Base-by-base conservation (phyloP, 1,284 basidiomycete species). In the Fistulinella staudtii region DNA sequence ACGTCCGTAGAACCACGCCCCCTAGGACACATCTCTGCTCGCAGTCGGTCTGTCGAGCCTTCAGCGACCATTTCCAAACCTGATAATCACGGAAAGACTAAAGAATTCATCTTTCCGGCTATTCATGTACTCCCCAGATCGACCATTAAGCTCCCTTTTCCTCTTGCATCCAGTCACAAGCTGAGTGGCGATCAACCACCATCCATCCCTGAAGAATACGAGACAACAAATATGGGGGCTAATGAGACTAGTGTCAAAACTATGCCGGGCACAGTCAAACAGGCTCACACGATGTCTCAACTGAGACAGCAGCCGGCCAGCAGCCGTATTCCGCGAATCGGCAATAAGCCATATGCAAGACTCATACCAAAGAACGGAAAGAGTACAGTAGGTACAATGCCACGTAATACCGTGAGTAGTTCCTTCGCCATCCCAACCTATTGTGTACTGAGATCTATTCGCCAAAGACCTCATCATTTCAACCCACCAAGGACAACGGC, bases 281-380 rank as follows among this genome's bases (percentile, higher is more conserved):
- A 54, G 45, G 55, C 56, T 34, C 60, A 68, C 22, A 45, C 53
- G 8, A 75, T 70, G 39, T 78, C 78, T 13, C 70, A 49, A 36
- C 55, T 84, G 40, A 79, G 76, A 53, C 79, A 82, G 52, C 66
- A 73, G 2, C 63, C 71, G 17, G 69, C 70, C n/a, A 65, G 55
- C 1, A 85, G 85, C 61, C 75, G 73, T 61, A 88, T 88, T 52
- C 85, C 85, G 7, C 70, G 85, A 41, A 79, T 82, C 40, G 79
- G 77, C 23, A 61, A 63, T 14, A 86, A 85, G 50, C 83, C 85
- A 1, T 87, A 87, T 60, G 66, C 74, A 21, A 70, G 78, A 49
- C 71, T 75, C 28, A 39, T 41, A 17, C 23, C 49, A n/a, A 51
- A 49, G 25, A 44, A 37, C 13, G 43, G 41, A 29, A 59, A 24